phyloP scores from a whole-genome alignment of 1,284 basidiomycete species.

The Porogramme epimiltina region DNA sequence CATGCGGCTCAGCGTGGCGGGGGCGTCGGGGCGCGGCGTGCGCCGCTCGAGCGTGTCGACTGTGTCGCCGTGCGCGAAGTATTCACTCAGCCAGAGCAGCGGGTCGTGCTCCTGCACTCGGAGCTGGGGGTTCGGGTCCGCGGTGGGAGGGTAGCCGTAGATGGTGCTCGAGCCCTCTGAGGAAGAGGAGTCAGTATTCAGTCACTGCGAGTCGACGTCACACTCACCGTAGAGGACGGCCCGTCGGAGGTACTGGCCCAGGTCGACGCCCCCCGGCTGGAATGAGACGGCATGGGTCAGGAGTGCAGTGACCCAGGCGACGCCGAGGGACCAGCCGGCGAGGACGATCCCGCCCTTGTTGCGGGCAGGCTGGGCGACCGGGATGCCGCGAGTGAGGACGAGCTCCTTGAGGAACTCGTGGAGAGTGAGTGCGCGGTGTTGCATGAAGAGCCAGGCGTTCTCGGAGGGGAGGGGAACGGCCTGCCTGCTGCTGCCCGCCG shows the following conservation, averaged over 20 bases:
- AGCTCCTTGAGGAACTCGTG: slow-evolving; percentile 5
- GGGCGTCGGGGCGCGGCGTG: not conserved
- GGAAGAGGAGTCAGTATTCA: too few relatives aligned
- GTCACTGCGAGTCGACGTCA: too few relatives aligned
- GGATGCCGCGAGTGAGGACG: not conserved
- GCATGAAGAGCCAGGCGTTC: slow-evolving; percentile 6
- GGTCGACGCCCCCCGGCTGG: not conserved
- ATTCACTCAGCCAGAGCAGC: slow-evolving; percentile 11
- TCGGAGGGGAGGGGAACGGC: not conserved
- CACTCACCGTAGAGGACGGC: slow-evolving; percentile 7
- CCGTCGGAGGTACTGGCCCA: slow-evolving; percentile 5
- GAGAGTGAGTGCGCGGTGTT: slow-evolving; percentile 9
- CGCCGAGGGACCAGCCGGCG: slow-evolving; percentile 15
- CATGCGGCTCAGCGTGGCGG: slow-evolving; percentile 6
- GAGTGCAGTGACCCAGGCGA: slow-evolving; percentile 13
- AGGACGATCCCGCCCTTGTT: slow-evolving; percentile 12
- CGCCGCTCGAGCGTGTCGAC: slow-evolving; percentile 5
- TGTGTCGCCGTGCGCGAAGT: slow-evolving; percentile 16
- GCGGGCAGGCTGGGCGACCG: not conserved
- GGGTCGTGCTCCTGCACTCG: not conserved
- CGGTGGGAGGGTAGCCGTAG: slow-evolving; percentile 1
- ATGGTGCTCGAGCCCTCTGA: not conserved
- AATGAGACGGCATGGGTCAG: slow-evolving; percentile 8
- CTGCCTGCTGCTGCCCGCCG: not conserved
- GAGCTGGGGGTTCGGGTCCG: not conserved